phyloP scores from a whole-genome alignment of 1,139 yeast species.

The Kodamaea anthophila region DNA sequence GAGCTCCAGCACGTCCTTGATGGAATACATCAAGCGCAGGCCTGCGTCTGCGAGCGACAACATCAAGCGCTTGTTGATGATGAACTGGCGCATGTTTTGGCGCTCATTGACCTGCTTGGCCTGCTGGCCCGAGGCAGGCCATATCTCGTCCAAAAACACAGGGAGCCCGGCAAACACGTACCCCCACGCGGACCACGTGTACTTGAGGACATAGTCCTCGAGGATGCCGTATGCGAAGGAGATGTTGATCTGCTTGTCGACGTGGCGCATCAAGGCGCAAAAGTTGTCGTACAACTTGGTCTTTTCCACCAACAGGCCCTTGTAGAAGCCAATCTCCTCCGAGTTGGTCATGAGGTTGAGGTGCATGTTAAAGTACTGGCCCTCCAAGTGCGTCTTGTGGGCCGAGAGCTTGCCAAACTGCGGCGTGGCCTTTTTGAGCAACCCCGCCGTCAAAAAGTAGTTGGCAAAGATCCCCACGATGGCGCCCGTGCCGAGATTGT shows the following conservation, averaged over 20 bases:
- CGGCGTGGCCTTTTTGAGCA: conserved; percentile 72
- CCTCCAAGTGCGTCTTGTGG: conserved; percentile 72
- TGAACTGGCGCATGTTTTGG: conserved; percentile 77
- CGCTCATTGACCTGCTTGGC: conserved; percentile 28
- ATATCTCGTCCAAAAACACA: conserved; percentile 47
- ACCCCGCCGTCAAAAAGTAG: conserved; percentile 72
- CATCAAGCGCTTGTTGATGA: conserved; percentile 86
- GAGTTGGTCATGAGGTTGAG: conserved; percentile 80
- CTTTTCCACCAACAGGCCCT: conserved; percentile 82
- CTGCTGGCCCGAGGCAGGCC: conserved; percentile 20
- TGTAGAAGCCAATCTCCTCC: conserved; percentile 92
- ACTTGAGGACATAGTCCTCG: conserved; percentile 84
- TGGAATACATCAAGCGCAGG: conserved; percentile 91
- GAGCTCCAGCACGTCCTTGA: conserved; percentile 84
- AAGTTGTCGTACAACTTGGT: conserved; percentile 58
- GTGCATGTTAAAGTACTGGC: conserved; percentile 84
- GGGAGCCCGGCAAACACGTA: conserved; percentile 88
- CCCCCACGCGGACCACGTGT: conserved; percentile 94
- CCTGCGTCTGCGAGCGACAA: conserved; percentile 94
- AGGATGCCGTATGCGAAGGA: conserved; percentile 58
- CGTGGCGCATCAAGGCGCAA: conserved; percentile 42
- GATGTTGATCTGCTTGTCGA: conserved; percentile 44
- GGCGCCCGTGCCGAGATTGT: conserved; percentile 81
- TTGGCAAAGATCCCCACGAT: conserved; percentile 75
- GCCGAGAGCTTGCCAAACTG: conserved; percentile 79